These are phyloP conservation scores for Batrachochytrium dendrobatidis DNA, from an alignment of 371 early-diverging fungal species.

Conservation along the genomic window DNA sequence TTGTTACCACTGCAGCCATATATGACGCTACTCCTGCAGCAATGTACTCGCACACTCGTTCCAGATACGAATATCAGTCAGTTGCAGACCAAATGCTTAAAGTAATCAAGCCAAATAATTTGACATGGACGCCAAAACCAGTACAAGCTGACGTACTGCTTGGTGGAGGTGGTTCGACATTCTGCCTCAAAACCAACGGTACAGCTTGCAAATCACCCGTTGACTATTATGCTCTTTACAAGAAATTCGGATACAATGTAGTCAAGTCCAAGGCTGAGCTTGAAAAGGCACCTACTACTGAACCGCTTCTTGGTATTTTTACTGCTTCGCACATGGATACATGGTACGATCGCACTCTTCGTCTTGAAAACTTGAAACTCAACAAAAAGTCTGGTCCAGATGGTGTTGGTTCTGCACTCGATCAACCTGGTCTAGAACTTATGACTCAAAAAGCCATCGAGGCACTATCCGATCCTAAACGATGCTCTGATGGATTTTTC, in stretches of 20 bases:
- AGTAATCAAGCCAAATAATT: slow-evolving; percentile 17
- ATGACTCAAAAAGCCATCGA: slow-evolving; percentile 60
- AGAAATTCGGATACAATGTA: slow-evolving; percentile 53
- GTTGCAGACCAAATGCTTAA: slow-evolving; percentile 57
- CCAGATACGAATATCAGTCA: slow-evolving; percentile 39
- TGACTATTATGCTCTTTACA: slow-evolving; percentile 52
- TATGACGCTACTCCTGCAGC: slow-evolving; percentile 72
- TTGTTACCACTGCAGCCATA: slow-evolving; percentile 63
- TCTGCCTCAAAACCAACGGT: background rate
- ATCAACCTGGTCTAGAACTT: slow-evolving; percentile 60
- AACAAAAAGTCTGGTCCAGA: slow-evolving; percentile 38
- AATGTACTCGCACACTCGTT: slow-evolving; percentile 56
- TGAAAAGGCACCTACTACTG: slow-evolving; percentile 42
- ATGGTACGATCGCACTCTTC: slow-evolving; percentile 64
- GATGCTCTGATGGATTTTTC: slow-evolving; percentile 63
- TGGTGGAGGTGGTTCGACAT: slow-evolving; percentile 35
- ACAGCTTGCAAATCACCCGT: slow-evolving; percentile 17
- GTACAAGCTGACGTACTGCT: slow-evolving; percentile 56
- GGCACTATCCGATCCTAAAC: slow-evolving; percentile 24
- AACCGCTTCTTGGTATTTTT: slow-evolving; percentile 65
- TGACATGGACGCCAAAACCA: slow-evolving; percentile 4
- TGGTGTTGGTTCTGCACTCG: slow-evolving; percentile 42
- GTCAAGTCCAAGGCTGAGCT: slow-evolving; percentile 47
- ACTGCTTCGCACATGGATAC: slow-evolving; percentile 53
- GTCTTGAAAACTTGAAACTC: slow-evolving; percentile 45